These are phyloP conservation scores for Fusarium penzigii DNA, from an alignment of 2,329 filamentous ascomycete species.

Conservation along the genomic window DNA sequence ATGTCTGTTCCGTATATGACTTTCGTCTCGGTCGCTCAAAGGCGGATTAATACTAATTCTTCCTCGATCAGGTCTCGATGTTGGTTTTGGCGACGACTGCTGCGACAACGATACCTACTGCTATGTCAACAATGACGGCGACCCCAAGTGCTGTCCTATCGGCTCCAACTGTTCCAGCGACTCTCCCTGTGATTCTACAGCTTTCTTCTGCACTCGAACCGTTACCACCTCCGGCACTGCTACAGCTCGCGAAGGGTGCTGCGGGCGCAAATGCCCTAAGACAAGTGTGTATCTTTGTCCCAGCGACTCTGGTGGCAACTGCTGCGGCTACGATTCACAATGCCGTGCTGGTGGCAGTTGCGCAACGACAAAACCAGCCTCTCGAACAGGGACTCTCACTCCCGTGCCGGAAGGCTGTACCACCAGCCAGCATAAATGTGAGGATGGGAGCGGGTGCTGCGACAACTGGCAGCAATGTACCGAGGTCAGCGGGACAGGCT, in stretches of 20 bases:
- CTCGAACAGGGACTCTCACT: conserved; percentile 32
- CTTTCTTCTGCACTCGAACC: conserved; percentile 37
- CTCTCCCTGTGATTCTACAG: conserved; percentile 36
- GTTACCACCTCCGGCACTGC: conserved; percentile 30
- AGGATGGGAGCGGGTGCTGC: conserved; percentile 53
- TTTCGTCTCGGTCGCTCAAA: no score
- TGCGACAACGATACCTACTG: conserved; percentile 48
- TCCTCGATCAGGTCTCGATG: conserved; percentile 41
- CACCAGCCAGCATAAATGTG: conserved; percentile 45
- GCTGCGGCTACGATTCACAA: conserved; percentile 47
- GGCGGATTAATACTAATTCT: no score
- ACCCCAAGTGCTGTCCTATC: conserved; percentile 44
- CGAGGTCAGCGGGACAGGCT: conserved; percentile 35
- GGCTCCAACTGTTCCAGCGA: conserved; percentile 43
- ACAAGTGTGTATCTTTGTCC: conserved; percentile 49
- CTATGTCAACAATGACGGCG: conserved; percentile 39
- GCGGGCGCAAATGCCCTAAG: conserved; percentile 41
- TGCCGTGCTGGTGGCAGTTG: conserved; percentile 43
- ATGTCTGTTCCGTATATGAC: conserved; percentile 11
- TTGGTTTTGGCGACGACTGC: conserved; percentile 40
- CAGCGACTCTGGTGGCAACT: conserved; percentile 45
- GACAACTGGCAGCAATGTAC: conserved; percentile 45
- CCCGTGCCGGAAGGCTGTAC: conserved; percentile 46
- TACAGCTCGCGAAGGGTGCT: conserved; percentile 37
- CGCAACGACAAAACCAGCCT: conserved; percentile 32